Base-by-base conservation (phyloP, 2,329 filamentous ascomycete genomes). In the Ustilaginoidea virens region DNA sequence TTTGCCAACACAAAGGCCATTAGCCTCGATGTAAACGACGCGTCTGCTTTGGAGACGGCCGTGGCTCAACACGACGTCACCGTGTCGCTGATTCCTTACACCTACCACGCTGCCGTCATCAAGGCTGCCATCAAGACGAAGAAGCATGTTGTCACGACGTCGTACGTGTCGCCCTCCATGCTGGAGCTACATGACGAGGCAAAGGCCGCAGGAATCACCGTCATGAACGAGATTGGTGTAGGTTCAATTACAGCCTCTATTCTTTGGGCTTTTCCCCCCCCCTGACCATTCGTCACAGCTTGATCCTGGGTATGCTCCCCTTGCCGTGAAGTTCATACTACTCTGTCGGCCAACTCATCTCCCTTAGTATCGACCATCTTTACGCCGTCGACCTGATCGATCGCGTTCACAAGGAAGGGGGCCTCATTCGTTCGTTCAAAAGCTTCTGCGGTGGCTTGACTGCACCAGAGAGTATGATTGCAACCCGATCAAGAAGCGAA, bases 61-160 rank as follows among this genome's bases (percentile, higher is more conserved):
- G 70, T 93, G 34, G 74, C 66, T 48, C 74, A 92, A 65, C 67
- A 80, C 51, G 80, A 90, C 51, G 59, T 92, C 8, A 74, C 79
- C 51, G 79, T 86, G 52, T 72, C 63, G 48, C 55, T 96, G 56
- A 93, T 96, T 44, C 87, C 87, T 28, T 96, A 94, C 62, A 92
- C 74, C 35, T 82, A 74, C 69, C 85, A 92, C 56, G 80, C 78
- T 25, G 65, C 69, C 32, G 85, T 94, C 46, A 92, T 94, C 71
- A 87, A 92, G 69, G 75, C 79, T 20, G 87, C 85, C 38, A 94
- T 96, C 59, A 72, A 77, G 47, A 70, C 77, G 47, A 94, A 93
- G 80, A 93, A 87, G 69, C 63, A 96, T 62, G 85, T 96, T 36
- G 86, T 96, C 48, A 94, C 87, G 34, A 94, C 87, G 17, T 83